Evolutionary conservation across 1,139 yeast genomes (phyloP).

Genomic region (Yamadazyma conglobata): DNA sequence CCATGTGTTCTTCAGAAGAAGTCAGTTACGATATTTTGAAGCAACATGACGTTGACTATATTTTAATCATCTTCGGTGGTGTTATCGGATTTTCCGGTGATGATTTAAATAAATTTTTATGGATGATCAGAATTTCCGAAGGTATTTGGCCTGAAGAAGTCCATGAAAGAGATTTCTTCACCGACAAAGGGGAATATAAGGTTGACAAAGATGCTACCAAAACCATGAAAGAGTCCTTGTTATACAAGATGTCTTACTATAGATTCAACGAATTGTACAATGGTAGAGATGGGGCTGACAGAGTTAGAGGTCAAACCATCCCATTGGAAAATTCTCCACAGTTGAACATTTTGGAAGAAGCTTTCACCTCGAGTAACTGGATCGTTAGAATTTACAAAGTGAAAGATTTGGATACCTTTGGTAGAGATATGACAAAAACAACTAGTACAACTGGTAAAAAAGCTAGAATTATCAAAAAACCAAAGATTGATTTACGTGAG

Average conservation of each 20-base stretch:
- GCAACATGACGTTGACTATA: constrained; percentile 93
- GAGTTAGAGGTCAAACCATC: constrained; percentile 83
- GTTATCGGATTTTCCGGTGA: constrained; percentile 93
- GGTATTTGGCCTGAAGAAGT: constrained; percentile 99
- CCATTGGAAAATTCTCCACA: constrained; percentile 55
- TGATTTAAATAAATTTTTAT: constrained; percentile 91
- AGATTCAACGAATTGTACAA: constrained; percentile 73
- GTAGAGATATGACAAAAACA: constrained; percentile 55
- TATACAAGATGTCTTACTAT: constrained; percentile 95
- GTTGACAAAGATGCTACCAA: constrained; percentile 79
- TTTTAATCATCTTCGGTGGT: constrained; percentile 92
- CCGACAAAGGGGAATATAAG: constrained; percentile 81
- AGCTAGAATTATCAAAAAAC: constrained; percentile 50
- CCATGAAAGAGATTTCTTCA: constrained; percentile 79
- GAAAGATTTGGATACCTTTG: constrained; percentile 83
- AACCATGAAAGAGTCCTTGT: constrained; percentile 82
- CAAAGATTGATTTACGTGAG: constrained; percentile 49
- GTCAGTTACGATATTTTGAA: constrained; percentile 83
- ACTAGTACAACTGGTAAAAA: constrained; percentile 28
- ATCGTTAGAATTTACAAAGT: constrained; percentile 92
- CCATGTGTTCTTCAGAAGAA: constrained; percentile 89
- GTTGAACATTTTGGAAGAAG: constrained; percentile 85
- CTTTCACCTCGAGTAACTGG: constrained; percentile 95
- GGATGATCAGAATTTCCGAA: constrained; percentile 99
- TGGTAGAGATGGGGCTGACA: constrained; percentile 70